A percentile compares a stretch with the other conserved stretches of the same genome.
Conservation (phyloP, 805 yeast species). For the Ogataea pignaliae region DNA sequence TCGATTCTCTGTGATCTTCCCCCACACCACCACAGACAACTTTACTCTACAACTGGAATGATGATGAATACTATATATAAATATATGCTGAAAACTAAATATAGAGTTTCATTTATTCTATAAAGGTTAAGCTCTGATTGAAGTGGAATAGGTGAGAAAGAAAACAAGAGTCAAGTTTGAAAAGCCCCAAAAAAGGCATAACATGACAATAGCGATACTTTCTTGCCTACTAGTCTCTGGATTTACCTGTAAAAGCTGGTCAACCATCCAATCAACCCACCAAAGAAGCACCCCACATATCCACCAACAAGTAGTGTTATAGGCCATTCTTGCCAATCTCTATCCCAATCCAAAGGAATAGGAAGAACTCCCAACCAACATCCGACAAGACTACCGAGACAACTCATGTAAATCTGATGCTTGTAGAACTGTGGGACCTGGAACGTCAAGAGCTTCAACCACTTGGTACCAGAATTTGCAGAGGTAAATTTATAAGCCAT, state of each 20-base stretch:
- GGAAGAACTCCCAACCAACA: slow-evolving; percentile 93
- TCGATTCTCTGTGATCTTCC: too few relatives aligned
- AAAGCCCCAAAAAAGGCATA: too few relatives aligned
- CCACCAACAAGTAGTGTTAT: slow-evolving; percentile 78
- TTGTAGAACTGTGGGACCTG: slow-evolving; percentile 25
- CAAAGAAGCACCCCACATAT: slow-evolving; percentile 67
- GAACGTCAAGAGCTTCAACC: slow-evolving; percentile 27
- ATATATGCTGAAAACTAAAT: too few relatives aligned
- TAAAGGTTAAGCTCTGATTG: too few relatives aligned
- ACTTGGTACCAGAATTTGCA: slow-evolving; percentile 17
- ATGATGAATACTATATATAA: too few relatives aligned
- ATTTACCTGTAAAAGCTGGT: slow-evolving; percentile 1
- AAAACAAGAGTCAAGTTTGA: too few relatives aligned
- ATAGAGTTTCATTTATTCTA: too few relatives aligned
- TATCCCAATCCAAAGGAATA: slow-evolving; percentile 95
- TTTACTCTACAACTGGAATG: too few relatives aligned
- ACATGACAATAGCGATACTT: too few relatives aligned
- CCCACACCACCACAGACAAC: too few relatives aligned
- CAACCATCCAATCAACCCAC: slow-evolving; percentile 30
- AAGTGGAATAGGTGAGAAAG: too few relatives aligned
- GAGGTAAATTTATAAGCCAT: slow-evolving; percentile 44
- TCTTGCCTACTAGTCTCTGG: too few relatives aligned
- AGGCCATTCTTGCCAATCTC: slow-evolving; percentile 97
- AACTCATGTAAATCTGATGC: slow-evolving; percentile 33
- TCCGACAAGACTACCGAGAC: slow-evolving; percentile 50